Conservation (phyloP, 495 filamentous ascomycete species). For the Evansstolkia leycettana region DNA sequence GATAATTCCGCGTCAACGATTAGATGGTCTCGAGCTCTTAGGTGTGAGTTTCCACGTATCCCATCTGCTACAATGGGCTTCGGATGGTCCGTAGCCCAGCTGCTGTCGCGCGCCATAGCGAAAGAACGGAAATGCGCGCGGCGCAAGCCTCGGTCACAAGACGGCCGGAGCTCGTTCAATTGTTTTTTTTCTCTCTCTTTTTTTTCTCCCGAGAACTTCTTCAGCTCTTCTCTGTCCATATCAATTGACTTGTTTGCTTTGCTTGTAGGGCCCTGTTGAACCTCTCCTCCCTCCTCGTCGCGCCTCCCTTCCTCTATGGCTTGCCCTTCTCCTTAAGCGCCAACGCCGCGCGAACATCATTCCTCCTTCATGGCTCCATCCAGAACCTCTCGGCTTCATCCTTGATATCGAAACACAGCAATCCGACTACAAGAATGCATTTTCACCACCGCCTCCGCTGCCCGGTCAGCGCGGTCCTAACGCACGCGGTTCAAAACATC, state of each 20-base stretch:
- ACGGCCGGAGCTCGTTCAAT: no score
- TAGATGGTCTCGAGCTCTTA: slow-evolving; percentile 75
- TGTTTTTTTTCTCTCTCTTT: no score
- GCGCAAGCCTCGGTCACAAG: no score
- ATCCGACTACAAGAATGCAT: slow-evolving; percentile 42
- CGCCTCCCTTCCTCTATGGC: slow-evolving; percentile 78
- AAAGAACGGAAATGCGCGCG: no score
- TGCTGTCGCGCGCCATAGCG: no score
- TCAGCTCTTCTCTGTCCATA: no score
- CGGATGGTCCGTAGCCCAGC: background rate
- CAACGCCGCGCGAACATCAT: slow-evolving; percentile 90
- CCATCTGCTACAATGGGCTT: slow-evolving; percentile 2
- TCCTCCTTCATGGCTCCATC: slow-evolving; percentile 77
- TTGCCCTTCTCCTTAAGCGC: slow-evolving; percentile 92
- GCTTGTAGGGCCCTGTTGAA: slow-evolving; percentile 58
- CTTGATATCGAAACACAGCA: slow-evolving; percentile 67
- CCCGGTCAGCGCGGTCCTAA: slow-evolving; percentile 31
- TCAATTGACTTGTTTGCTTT: background rate
- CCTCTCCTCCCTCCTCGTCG: slow-evolving; percentile 71
- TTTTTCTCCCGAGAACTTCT: no score
- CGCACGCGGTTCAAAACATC: slow-evolving; percentile 19
- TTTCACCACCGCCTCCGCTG: slow-evolving; percentile 61
- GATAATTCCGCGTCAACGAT: slow-evolving; percentile 77
- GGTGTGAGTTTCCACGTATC: slow-evolving; percentile 70
- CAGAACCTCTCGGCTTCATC: slow-evolving; percentile 57